phyloP scores from a whole-genome alignment of 1,284 basidiomycete genomes.

The Puccinia hordei region DNA sequence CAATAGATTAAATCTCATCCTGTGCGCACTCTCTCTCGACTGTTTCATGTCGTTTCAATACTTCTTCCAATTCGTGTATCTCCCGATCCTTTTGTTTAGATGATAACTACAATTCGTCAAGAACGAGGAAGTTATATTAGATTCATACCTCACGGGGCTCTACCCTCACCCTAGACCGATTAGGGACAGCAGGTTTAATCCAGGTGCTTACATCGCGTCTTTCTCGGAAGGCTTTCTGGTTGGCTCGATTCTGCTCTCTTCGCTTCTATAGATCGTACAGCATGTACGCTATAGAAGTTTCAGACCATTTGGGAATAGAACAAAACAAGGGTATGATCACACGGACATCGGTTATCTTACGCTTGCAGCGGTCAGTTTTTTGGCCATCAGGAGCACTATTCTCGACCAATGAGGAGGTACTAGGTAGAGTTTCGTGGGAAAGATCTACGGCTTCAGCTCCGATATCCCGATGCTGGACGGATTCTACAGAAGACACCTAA shows the following conservation, averaged over 20 bases:
- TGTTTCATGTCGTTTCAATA: not conserved
- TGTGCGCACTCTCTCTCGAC: constrained; percentile 4
- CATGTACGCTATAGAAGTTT: not conserved
- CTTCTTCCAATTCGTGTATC: not conserved
- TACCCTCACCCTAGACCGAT: not conserved
- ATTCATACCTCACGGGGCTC: not conserved
- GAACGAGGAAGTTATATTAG: not conserved
- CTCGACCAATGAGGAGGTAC: not conserved
- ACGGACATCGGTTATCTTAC: constrained; percentile 35
- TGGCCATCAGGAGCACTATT: not conserved
- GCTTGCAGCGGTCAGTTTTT: constrained; percentile 6
- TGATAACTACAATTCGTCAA: not conserved
- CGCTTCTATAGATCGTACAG: not conserved
- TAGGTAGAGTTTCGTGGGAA: not conserved
- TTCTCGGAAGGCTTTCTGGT: constrained; percentile 40
- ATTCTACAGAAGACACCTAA: not conserved
- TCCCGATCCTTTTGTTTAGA: not conserved
- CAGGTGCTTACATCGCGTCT: constrained; percentile 20
- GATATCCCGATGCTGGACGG: not conserved
- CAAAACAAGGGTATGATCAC: not conserved
- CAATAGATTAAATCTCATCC: not conserved
- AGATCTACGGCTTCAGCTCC: not conserved
- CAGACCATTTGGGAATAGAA: not conserved
- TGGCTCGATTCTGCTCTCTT: constrained; percentile 40
- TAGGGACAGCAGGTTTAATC: not conserved